Conservation (phyloP, 495 filamentous ascomycete genomes). For the Ramalina intermedia region DNA sequence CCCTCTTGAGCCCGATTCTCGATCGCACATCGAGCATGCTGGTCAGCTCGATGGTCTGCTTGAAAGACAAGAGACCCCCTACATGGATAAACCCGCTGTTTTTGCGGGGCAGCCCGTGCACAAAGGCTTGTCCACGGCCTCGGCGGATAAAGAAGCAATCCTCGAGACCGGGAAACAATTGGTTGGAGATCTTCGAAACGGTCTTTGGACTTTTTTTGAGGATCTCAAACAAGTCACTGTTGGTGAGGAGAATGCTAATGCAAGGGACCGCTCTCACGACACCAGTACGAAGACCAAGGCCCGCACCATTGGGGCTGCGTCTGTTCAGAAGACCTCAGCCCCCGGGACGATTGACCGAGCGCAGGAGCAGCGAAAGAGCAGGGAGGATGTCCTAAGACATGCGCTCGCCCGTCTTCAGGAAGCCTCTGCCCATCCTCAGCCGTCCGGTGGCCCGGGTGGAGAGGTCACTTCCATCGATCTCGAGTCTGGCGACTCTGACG, state of each 20-base stretch:
- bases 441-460: constrained; percentile 14
- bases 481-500: constrained; percentile 40
- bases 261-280: neutral
- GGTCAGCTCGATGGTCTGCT: too few species aligned
- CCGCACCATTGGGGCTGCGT: neutral
- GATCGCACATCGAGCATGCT: too few species aligned
- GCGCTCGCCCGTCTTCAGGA: neutral
- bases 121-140: neutral
- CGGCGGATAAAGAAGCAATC: constrained; percentile 31
- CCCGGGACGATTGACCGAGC: neutral
- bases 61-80: too few species aligned
- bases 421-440: neutral
- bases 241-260: constrained; percentile 59
- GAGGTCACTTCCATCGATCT: constrained; percentile 34
- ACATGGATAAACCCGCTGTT: too few species aligned
- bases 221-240: constrained; percentile 90
- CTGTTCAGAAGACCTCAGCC: neutral
- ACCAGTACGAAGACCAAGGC: neutral
- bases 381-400: neutral
- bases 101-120: neutral
- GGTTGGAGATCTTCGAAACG: constrained; percentile 76
- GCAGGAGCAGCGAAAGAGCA: neutral
- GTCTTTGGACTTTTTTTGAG: constrained; percentile 93
- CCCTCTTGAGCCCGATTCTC: constrained; percentile 23
- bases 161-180: constrained; percentile 67